Base-by-base conservation (phyloP, 305 asterid species). In the Euphrasia arctica region DNA sequence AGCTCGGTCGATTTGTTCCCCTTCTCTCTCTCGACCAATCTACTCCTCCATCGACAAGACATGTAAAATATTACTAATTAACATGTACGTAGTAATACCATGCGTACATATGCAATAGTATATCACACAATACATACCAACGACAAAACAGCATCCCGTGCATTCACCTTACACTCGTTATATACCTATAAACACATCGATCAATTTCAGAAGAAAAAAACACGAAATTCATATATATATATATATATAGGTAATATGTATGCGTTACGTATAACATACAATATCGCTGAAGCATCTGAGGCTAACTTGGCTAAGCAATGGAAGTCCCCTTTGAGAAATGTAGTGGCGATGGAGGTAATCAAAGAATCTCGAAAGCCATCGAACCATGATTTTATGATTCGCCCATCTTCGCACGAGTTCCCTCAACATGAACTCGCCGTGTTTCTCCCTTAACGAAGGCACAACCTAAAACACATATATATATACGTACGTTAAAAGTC, bases 1-100 rank as follows among this genome's bases (percentile, higher is more conserved):
- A 69, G 96, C 90, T 74, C 93, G 77, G 58, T 87, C 95, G 68
- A 87, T 84, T 73, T 84, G 91, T 77, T 84, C 95, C 49, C 96
- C 95, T 74, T 89, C 95, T 32, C 96, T 83, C 84, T 88, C 96
- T 81, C 78, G 89, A 76, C 82, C 89, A 75, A 85, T 85, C 90
- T 81, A 66, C 22, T 18, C 22, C 50, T 68, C 29, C 9, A 39
- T 8, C 9, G 1, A 50, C 66, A 56, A 65, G 63, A 9, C 67
- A 14, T 45, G 2, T 10, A 18, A 18, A 18, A 18, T 18, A 18
- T 18, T 18, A 18, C 22, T 18, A 18, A 18, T 18, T 18, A 18
- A 18, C 22, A 18, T 18, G 22, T 18, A 18, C 22, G 22, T 18
- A 18, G 22, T 18, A 18, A 18, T 18, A 18, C 22, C 22, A 18